A percentile compares a stretch with the other conserved stretches of the same genome.
Evolutionary conservation across 441 rosid species (phyloP).

Genomic region (Cnidoscolus chayamansa): DNA sequence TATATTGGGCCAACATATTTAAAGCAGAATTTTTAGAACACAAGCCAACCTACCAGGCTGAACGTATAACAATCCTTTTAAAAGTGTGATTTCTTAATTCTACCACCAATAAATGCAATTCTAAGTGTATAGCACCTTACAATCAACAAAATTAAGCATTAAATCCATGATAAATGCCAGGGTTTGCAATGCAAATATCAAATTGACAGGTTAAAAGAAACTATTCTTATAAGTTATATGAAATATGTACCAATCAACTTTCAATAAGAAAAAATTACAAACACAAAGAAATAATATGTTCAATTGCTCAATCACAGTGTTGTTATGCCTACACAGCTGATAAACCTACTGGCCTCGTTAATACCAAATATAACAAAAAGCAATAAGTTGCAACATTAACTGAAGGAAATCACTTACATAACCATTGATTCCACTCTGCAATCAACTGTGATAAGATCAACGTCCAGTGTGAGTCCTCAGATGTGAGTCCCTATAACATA

Average conservation of each 20-base stretch:
- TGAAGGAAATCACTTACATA: slow-evolving; percentile 43
- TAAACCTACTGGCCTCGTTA: background rate
- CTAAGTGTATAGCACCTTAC: background rate
- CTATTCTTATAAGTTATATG: too few relatives aligned
- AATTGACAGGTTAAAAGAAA: background rate
- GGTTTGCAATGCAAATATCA: background rate
- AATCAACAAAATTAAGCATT: slow-evolving; percentile 4
- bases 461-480: slow-evolving; percentile 73
- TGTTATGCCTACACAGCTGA: background rate
- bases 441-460: slow-evolving; percentile 62
- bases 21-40: background rate
- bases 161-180: background rate
- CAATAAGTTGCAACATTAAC: slow-evolving; percentile 6
- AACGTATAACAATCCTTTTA: background rate
- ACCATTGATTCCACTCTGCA: slow-evolving; percentile 92
- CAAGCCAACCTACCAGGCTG: background rate
- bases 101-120: background rate
- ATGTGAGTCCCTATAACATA: slow-evolving; percentile 35
- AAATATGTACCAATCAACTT: too few relatives aligned
- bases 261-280: too few relatives aligned
- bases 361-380: background rate
- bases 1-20: too few relatives aligned
- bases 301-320: background rate
- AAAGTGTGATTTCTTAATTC: background rate
- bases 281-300: background rate